phyloP scores from a whole-genome alignment of 1,284 basidiomycete genomes.

The Trametes versicolor region DNA sequence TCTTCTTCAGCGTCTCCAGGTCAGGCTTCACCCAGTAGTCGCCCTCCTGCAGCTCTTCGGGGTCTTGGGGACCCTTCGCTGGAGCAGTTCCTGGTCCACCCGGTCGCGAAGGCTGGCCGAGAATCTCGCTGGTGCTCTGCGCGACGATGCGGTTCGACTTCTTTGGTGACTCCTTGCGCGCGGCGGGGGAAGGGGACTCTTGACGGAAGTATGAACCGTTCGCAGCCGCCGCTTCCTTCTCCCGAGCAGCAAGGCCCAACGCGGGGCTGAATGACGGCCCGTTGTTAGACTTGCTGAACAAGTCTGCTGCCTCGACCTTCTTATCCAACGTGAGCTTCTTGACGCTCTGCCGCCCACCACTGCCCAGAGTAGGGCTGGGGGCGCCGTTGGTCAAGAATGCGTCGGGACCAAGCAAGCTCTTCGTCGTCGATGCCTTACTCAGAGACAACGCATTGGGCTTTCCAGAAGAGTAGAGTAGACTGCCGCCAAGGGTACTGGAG shows the following conservation, averaged over 20 bases:
- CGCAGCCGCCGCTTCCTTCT: constrained; percentile 63
- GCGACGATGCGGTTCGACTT: constrained; percentile 60
- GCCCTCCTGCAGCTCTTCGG: constrained; percentile 72
- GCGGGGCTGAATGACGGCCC: constrained; percentile 79
- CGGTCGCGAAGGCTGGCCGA: constrained; percentile 10
- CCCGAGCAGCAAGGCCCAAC: constrained; percentile 74
- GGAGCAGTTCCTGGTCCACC: constrained; percentile 30
- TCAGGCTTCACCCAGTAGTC: constrained; percentile 92
- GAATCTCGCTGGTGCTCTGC: constrained; percentile 38
- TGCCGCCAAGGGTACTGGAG: constrained; percentile 48
- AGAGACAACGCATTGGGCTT: constrained; percentile 62
- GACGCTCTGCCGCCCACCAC: constrained; percentile 83
- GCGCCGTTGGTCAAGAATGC: constrained; percentile 60
- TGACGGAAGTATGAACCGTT: constrained; percentile 35
- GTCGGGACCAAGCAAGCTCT: constrained; percentile 59
- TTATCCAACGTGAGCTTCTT: constrained; percentile 95
- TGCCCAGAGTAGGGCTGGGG: constrained; percentile 77
- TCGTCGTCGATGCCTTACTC: constrained; percentile 54
- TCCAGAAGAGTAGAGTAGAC: constrained; percentile 59
- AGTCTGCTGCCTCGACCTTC: constrained; percentile 75
- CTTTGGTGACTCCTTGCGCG: constrained; percentile 44
- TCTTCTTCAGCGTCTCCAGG: constrained; percentile 73
- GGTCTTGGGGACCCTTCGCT: constrained; percentile 30
- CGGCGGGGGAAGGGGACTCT: constrained; percentile 54
- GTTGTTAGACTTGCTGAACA: constrained; percentile 66